phyloP scores from a whole-genome alignment of 2,329 filamentous ascomycete species.

The Pseudogymnoascus sp. region DNA sequence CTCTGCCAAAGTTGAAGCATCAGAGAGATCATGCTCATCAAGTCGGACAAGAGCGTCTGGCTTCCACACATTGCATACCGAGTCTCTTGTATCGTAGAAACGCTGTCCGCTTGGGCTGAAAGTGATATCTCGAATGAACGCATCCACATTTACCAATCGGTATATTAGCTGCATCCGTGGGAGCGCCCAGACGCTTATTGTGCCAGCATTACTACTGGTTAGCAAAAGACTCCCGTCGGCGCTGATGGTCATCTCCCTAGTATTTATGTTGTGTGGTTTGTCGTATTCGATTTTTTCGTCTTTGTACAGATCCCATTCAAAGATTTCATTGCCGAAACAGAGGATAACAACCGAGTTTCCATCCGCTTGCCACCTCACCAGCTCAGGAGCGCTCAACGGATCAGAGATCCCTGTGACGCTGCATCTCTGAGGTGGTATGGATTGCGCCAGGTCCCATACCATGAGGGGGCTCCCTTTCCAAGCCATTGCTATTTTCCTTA shows the following conservation, averaged over 20 bases:
- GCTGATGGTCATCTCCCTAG: conserved; percentile 19
- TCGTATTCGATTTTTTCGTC: conserved; percentile 10
- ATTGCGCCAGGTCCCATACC: not conserved
- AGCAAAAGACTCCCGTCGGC: conserved; percentile 22
- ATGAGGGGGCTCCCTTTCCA: not conserved
- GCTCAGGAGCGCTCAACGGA: not conserved
- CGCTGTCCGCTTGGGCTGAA: conserved; percentile 22
- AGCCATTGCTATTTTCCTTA: not conserved
- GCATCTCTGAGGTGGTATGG: not conserved
- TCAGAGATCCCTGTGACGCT: not conserved
- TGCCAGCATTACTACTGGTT: conserved; percentile 21
- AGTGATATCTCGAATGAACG: conserved; percentile 19
- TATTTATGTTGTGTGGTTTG: conserved; percentile 16
- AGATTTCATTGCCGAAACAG: not conserved
- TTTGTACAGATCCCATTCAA: not conserved
- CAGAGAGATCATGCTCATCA: conserved; percentile 16
- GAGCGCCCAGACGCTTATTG: conserved; percentile 23
- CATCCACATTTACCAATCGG: conserved; percentile 13
- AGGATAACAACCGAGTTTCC: not conserved
- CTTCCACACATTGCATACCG: conserved; percentile 25
- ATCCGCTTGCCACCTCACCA: not conserved
- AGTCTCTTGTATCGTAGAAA: conserved; percentile 24
- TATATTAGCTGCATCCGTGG: conserved; percentile 20
- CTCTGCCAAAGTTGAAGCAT: not conserved
- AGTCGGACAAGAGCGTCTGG: conserved; percentile 20